Base-by-base conservation (phyloP, 2,329 filamentous ascomycete genomes). In the Penicillium sp. region DNA sequence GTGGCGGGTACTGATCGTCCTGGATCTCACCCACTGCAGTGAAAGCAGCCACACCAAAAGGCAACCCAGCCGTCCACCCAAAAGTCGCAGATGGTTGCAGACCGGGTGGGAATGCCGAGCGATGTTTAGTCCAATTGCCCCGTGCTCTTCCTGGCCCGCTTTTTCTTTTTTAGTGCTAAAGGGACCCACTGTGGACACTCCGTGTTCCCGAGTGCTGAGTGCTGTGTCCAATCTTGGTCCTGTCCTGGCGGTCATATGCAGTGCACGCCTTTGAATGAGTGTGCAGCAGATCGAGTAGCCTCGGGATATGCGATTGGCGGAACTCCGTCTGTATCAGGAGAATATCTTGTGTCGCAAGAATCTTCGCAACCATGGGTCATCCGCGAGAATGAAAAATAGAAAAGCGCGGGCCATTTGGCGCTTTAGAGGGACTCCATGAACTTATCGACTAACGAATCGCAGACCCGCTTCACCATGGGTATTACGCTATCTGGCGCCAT, bases 81-180 rank as follows among this genome's bases (percentile, higher is more conserved):
- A 18, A 33, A 33, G 18, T 18, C 28, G 53, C 45, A 55, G 50
- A 54, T 51, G 49, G 48, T 58, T 58, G 56, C 60, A 63, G 57
- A 51, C 61, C 59, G 56, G 57, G 55, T 61, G 59, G 52, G 55
- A 58, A 62, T 65, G 58, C 62, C 61, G 62, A 58, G 60, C 33
- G 48, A 40, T 36, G 46, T 48, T 51, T 51, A 42, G 45, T 14
- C 29, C 48, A 52, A 52, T 61, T 62, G 57, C 56, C 59, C 59
- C 54, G 56, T 64, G 59, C 60, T 59, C 51, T 24, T 29, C 26
- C 36, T 58, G 55, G 59, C 48, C 60, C 60, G 51, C 60, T 63
- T 62, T 61, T 52, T 29, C 39, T 43, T 26, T 54, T 44, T 50
- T 50, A 36, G 37, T 33, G 42, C 39, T 7, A 50, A 39, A 50